A percentile compares a stretch with the other conserved stretches of the same genome.
phyloP scores from a whole-genome alignment of 208 protist species.

The Trypanosoma vivax region DNA sequence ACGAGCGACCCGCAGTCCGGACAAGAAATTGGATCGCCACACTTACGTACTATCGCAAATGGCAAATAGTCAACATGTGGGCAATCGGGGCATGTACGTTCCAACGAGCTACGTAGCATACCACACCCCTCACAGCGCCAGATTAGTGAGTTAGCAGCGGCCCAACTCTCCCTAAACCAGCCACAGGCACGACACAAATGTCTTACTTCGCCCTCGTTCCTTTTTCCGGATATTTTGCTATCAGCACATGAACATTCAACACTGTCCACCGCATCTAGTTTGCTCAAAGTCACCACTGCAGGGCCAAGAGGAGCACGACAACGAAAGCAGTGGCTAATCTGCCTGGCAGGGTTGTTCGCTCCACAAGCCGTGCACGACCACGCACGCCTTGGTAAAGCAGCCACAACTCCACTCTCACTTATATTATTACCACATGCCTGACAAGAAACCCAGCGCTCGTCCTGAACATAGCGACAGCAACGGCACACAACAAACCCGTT shows the following conservation, averaged over 20 bases:
- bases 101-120: conserved; percentile 59
- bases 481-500: conserved; percentile 63
- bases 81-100: conserved; percentile 67
- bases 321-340: conserved; percentile 57
- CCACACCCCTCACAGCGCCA: conserved; percentile 72
- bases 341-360: conserved; percentile 61
- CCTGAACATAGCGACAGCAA: conserved; percentile 64
- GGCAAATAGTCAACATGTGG: conserved; percentile 79
- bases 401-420: conserved; percentile 11
- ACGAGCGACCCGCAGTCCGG: conserved; percentile 23
- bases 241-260: conserved; percentile 2
- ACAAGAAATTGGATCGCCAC: conserved; percentile 21
- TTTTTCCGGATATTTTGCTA: background rate
- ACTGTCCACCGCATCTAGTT: background rate
- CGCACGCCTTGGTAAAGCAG: conserved; percentile 44
- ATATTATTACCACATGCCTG: conserved; percentile 47
- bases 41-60: conserved; percentile 22
- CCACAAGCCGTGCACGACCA: conserved; percentile 60
- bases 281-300: conserved; percentile 4
- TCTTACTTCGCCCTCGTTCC: conserved; percentile 3
- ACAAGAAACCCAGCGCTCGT: conserved; percentile 62
- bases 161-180: conserved; percentile 38
- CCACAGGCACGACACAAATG: conserved; percentile 55
- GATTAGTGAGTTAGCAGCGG: conserved; percentile 25
- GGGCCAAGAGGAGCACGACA: conserved; percentile 51